Conservation (phyloP, 345 rosid genomes). For the Conringia planisiliqua region DNA sequence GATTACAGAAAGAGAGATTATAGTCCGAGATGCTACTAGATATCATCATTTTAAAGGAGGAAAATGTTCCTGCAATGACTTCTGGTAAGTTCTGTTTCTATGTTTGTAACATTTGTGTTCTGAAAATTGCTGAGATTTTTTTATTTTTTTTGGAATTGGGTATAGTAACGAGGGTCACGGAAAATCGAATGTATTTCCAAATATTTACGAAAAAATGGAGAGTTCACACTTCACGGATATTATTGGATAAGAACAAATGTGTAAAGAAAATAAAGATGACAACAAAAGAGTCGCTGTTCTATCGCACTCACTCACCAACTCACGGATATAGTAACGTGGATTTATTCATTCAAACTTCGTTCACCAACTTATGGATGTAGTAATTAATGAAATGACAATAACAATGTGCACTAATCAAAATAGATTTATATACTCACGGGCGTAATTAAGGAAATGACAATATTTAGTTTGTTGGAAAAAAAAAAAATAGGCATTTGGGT, state of each 20-base stretch:
- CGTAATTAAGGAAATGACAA: not conserved
- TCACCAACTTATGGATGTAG: not conserved
- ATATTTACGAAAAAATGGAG: not conserved
- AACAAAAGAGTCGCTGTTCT: not conserved
- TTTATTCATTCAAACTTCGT: not conserved
- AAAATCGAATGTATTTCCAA: not conserved
- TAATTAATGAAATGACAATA: too few species aligned
- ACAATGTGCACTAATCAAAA: not conserved
- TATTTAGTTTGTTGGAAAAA: too few species aligned
- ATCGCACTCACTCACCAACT: slow-evolving; percentile 2
- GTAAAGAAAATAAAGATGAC: not conserved
- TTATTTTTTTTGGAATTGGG: not conserved
- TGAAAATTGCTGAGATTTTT: not conserved
- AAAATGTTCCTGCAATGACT: slow-evolving; percentile 71
- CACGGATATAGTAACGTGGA: not conserved
- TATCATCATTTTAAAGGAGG: slow-evolving; percentile 77
- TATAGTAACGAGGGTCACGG: not conserved
- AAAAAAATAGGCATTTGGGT: too few species aligned
- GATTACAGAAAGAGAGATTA: slow-evolving; percentile 54
- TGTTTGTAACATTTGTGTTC: slow-evolving; percentile 3
- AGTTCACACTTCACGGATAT: not conserved
- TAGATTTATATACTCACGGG: not conserved
- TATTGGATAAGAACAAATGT: slow-evolving; percentile 2
- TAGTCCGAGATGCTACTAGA: slow-evolving; percentile 68
- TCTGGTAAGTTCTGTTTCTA: slow-evolving; percentile 47